phyloP scores from a whole-genome alignment of 164 flowering plant species.

The Piper betle region DNA sequence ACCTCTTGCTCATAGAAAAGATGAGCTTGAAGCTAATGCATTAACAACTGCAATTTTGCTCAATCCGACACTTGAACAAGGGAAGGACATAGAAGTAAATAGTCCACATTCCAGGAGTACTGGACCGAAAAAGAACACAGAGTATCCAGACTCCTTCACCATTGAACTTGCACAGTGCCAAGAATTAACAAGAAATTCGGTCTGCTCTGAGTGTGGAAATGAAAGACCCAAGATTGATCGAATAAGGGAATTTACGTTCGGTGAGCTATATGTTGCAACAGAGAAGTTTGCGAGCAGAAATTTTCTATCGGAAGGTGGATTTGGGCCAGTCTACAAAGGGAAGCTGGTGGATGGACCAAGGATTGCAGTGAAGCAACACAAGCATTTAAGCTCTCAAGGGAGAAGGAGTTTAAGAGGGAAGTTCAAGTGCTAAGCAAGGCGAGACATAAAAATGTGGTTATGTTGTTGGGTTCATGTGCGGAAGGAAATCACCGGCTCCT shows the following conservation, averaged over 20 bases:
- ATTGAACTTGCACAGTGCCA: constrained; percentile 7
- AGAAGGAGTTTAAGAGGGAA: constrained; percentile 42
- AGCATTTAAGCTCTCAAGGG: constrained; percentile 41
- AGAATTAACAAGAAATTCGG: constrained; percentile 6
- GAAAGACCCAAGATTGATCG: constrained; percentile 27
- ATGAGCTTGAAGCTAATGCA: constrained; percentile 5
- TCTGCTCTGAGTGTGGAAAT: constrained; percentile 34
- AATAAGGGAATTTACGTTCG: constrained; percentile 27
- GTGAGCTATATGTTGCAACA: constrained; percentile 39
- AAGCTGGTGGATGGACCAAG: constrained; percentile 22
- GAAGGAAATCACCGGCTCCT: constrained; percentile 43
- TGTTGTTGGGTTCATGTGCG: constrained; percentile 48
- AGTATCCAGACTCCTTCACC: constrained; percentile 5
- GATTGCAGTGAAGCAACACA: constrained; percentile 49
- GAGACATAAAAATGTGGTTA: constrained; percentile 44
- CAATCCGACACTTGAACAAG: constrained; percentile 1
- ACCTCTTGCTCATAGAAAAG: constrained; percentile 2
- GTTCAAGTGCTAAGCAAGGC: constrained; percentile 43
- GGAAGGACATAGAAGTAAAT: constrained; percentile 4
- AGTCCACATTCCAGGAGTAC: constrained; percentile 7
- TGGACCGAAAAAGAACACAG: constrained; percentile 1
- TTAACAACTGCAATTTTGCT: constrained; percentile 5
- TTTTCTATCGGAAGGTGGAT: constrained; percentile 53
- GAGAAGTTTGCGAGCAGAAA: constrained; percentile 27
- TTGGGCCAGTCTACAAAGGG: constrained; percentile 45